Conservation (phyloP, 805 yeast genomes). For the Priceomyces castillae region DNA sequence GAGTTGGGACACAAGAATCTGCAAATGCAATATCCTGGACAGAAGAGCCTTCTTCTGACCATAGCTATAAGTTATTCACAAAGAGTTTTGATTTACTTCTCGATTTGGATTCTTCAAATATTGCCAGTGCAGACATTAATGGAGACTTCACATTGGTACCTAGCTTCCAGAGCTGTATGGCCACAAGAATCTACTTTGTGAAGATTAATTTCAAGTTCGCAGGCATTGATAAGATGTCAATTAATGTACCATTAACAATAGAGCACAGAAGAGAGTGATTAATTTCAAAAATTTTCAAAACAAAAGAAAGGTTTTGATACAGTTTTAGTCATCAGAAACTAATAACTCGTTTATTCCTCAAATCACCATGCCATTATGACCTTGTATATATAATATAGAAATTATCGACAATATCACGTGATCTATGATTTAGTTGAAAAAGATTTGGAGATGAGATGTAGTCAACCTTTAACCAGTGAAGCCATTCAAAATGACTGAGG, state of each 20-base stretch:
- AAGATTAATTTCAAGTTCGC: slow-evolving; percentile 27
- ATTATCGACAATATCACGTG: neutral
- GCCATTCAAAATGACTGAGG: slow-evolving; percentile 10
- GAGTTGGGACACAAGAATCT: slow-evolving; percentile 21
- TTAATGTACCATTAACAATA: slow-evolving; percentile 37
- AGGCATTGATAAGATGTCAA: slow-evolving; percentile 28
- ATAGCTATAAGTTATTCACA: slow-evolving; percentile 19
- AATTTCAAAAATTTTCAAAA: neutral
- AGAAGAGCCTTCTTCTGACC: slow-evolving; percentile 9
- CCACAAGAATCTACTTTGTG: slow-evolving; percentile 36
- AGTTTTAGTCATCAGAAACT: neutral
- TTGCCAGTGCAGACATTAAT: slow-evolving; percentile 24
- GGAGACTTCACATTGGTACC: slow-evolving; percentile 35
- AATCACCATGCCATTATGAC: neutral
- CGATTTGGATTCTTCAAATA: slow-evolving; percentile 26
- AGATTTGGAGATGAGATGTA: neutral
- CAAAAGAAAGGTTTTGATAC: neutral
- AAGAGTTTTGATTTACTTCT: slow-evolving; percentile 29
- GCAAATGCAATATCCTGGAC: slow-evolving; percentile 32
- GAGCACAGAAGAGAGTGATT: slow-evolving; percentile 20
- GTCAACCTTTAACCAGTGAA: neutral
- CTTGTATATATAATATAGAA: neutral
- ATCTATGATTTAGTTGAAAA: neutral
- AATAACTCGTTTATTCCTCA: too few species aligned
- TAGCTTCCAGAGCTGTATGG: slow-evolving; percentile 35